These are phyloP conservation scores for Yarrowia alimentaria DNA, from an alignment of 805 yeast species.

Conservation along the genomic window DNA sequence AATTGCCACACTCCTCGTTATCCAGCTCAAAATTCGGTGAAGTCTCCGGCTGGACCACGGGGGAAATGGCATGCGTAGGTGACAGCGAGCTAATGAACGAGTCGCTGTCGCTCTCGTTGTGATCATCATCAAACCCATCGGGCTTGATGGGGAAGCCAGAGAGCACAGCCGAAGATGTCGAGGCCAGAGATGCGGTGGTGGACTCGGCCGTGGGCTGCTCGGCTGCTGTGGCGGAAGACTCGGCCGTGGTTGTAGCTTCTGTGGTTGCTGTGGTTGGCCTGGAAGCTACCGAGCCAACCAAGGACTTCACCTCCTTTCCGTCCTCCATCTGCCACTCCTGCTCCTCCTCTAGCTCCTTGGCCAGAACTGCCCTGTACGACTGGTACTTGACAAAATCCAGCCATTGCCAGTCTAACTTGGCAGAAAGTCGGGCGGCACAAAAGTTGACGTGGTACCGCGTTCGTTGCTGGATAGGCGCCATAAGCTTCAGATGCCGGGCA, in stretches of 20 bases:
- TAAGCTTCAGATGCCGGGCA: slow-evolving; percentile 44
- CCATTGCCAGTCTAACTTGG: slow-evolving; percentile 57
- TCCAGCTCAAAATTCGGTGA: not conserved
- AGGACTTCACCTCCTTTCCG: not conserved
- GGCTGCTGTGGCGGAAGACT: no score
- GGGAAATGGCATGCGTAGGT: not conserved
- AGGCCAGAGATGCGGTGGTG: no score
- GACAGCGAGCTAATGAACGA: slow-evolving; percentile 2
- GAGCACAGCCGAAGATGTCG: slow-evolving; percentile 5
- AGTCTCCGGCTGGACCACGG: not conserved
- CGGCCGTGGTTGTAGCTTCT: no score
- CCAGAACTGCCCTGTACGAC: slow-evolving; percentile 44
- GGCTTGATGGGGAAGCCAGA: slow-evolving; percentile 10
- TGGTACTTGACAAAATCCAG: slow-evolving; percentile 50
- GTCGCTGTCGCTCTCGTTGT: not conserved
- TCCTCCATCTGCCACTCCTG: slow-evolving; percentile 23
- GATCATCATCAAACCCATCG: not conserved
- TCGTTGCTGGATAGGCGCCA: slow-evolving; percentile 55
- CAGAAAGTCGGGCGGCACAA: slow-evolving; percentile 49
- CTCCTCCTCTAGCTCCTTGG: slow-evolving; percentile 35
- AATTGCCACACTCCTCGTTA: not conserved
- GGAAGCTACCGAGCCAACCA: no score
- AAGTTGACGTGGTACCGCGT: slow-evolving; percentile 51
- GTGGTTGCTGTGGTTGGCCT: no score
- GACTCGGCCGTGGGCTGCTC: no score